Evolutionary conservation across 805 yeast genomes (phyloP).

Genomic region (Starmera quercuum): DNA sequence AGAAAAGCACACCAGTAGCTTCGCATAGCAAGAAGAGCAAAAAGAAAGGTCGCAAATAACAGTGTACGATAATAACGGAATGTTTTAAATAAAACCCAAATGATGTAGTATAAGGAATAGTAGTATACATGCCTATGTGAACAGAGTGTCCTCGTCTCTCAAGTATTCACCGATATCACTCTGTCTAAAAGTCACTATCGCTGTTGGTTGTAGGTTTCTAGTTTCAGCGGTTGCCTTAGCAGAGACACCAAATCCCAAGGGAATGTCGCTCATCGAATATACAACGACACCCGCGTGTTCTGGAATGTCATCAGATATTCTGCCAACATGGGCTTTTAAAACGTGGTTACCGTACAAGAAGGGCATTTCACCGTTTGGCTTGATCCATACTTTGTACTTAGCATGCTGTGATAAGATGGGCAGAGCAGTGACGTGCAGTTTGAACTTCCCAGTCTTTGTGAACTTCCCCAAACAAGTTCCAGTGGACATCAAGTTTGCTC

Average conservation of each 20-base stretch:
- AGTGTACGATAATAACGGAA: too few relatives aligned
- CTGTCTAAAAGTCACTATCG: constrained; percentile 92
- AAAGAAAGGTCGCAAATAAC: constrained; percentile 20
- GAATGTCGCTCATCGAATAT: constrained; percentile 85
- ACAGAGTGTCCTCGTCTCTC: constrained; percentile 95
- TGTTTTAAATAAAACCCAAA: neutral
- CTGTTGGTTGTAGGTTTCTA: constrained; percentile 84
- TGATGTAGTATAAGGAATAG: neutral
- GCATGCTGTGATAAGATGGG: constrained; percentile 81
- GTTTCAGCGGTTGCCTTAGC: constrained; percentile 89
- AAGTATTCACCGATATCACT: constrained; percentile 96
- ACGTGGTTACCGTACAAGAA: constrained; percentile 94
- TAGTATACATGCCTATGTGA: constrained; percentile 41
- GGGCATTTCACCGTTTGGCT: constrained; percentile 98
- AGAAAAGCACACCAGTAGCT: constrained; percentile 3
- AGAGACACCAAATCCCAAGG: constrained; percentile 92
- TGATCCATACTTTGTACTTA: constrained; percentile 92
- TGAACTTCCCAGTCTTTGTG: constrained; percentile 94
- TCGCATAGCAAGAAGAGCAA: constrained; percentile 10
- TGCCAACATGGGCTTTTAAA: constrained; percentile 92
- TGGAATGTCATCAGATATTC: constrained; percentile 95
- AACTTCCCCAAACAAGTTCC: constrained; percentile 95
- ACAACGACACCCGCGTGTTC: constrained; percentile 96
- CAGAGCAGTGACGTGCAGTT: constrained; percentile 89
- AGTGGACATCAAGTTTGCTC: constrained; percentile 84